phyloP scores from a whole-genome alignment of 768 basidiomycete genomes.

The Amanita phalloides region DNA sequence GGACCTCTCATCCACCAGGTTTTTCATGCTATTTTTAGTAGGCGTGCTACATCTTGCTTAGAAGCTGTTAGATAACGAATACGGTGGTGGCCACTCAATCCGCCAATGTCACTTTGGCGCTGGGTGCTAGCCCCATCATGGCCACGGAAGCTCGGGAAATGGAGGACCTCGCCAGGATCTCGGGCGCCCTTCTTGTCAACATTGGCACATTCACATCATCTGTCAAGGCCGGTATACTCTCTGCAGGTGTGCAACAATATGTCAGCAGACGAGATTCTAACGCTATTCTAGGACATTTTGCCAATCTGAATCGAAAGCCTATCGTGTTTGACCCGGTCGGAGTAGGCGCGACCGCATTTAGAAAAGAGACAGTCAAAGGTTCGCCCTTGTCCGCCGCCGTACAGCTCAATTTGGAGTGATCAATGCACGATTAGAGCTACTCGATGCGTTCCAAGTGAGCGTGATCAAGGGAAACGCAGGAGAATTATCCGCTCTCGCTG shows the following conservation, averaged over 20 bases:
- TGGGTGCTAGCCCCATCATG: conserved; percentile 93
- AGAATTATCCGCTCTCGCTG: conserved; percentile 71
- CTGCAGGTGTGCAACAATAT: conserved; percentile 38
- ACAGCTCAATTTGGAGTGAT: neutral
- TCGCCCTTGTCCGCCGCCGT: conserved; percentile 8
- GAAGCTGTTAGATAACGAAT: conserved; percentile 57
- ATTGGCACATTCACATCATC: conserved; percentile 64
- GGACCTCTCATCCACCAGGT: conserved; percentile 82
- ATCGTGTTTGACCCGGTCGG: conserved; percentile 91
- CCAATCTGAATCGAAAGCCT: conserved; percentile 62
- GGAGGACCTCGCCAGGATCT: conserved; percentile 58
- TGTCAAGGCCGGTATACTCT: conserved; percentile 62
- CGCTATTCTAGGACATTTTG: conserved; percentile 30
- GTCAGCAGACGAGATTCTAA: neutral
- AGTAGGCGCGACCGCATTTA: conserved; percentile 69
- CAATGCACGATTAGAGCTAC: conserved; percentile 34
- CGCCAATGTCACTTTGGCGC: conserved; percentile 80
- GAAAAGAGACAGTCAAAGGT: conserved; percentile 55
- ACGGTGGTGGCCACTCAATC: conserved; percentile 83
- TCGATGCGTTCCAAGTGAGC: conserved; percentile 73
- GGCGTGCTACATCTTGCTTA: neutral
- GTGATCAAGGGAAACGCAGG: conserved; percentile 94
- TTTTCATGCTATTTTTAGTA: neutral
- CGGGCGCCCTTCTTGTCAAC: conserved; percentile 70
- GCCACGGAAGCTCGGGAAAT: conserved; percentile 78